A percentile compares a stretch with the other conserved stretches of the same genome.
Evolutionary conservation across 164 flowering plant genomes (phyloP).

Genomic region (Litsea cubeba): DNA sequence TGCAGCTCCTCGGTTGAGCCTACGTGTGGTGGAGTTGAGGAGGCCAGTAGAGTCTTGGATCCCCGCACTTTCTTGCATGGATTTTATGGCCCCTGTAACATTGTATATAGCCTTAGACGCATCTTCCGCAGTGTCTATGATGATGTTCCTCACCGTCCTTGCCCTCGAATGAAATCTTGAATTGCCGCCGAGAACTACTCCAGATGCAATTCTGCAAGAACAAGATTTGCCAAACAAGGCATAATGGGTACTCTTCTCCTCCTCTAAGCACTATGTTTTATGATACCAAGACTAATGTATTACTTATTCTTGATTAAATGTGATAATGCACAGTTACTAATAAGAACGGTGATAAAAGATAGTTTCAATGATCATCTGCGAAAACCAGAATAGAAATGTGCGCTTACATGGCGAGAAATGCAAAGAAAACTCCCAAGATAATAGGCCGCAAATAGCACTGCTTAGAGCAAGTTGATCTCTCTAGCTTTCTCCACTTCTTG

Average conservation of each 20-base stretch:
- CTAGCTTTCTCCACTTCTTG: slow-evolving; percentile 17
- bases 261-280: no score
- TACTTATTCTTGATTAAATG: no score
- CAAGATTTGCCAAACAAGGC: no score
- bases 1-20: slow-evolving; percentile 52
- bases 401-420: slow-evolving; percentile 69
- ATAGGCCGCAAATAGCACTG: slow-evolving; percentile 44
- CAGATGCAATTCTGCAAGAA: slow-evolving; percentile 46
- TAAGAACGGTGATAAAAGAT: no score
- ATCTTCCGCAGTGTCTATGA: slow-evolving; percentile 61
- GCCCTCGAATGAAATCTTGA: slow-evolving; percentile 61
- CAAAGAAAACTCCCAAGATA: slow-evolving; percentile 36
- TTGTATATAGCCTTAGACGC: slow-evolving; percentile 61
- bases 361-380: no score
- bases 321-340: no score
- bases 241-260: no score
- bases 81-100: slow-evolving; percentile 67
- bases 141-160: slow-evolving; percentile 43
- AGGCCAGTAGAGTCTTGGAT: slow-evolving; percentile 30
- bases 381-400: neutral
- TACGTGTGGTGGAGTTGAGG: slow-evolving; percentile 45
- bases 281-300: no score
- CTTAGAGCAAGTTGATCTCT: slow-evolving; percentile 28
- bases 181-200: slow-evolving; percentile 68
- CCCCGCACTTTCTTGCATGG: slow-evolving; percentile 35